These are phyloP conservation scores for Yarrowia sp. DNA, from an alignment of 805 yeast genomes.

Conservation along the genomic window DNA sequence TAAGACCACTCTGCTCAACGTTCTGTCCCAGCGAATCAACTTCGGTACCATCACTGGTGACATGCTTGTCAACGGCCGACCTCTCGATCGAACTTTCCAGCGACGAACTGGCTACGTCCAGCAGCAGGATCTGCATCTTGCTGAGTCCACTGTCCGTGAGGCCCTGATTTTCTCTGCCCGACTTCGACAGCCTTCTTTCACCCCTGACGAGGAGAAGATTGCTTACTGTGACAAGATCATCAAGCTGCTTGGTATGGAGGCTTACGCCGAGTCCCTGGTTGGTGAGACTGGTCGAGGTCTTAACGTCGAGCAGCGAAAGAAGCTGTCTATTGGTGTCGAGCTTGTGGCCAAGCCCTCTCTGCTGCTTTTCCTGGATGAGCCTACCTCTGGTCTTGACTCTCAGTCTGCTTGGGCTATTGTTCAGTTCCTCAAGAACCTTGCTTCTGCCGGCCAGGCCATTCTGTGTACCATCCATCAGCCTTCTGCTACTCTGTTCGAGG, in stretches of 20 bases:
- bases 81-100: constrained; percentile 63
- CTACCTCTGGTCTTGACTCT: constrained; percentile 68
- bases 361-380: constrained; percentile 64
- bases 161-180: constrained; percentile 69
- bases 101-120: constrained; percentile 79
- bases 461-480: constrained; percentile 79
- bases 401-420: constrained; percentile 66
- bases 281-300: constrained; percentile 74
- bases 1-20: constrained; percentile 72
- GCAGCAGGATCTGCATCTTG: constrained; percentile 75
- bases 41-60: constrained; percentile 72
- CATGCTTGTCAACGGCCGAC: constrained; percentile 66
- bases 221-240: constrained; percentile 69
- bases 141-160: constrained; percentile 70
- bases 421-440: constrained; percentile 62
- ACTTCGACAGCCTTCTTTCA: constrained; percentile 63
- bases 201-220: constrained; percentile 56
- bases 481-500: constrained; percentile 64
- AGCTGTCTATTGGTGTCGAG: constrained; percentile 68
- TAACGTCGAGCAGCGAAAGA: constrained; percentile 67
- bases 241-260: constrained; percentile 62
- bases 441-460: constrained; percentile 71
- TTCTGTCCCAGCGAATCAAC: constrained; percentile 66
- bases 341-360: constrained; percentile 66
- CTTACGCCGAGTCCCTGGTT: constrained; percentile 74